phyloP scores from a whole-genome alignment of 1,284 basidiomycete genomes.

The Puccinia horiana region DNA sequence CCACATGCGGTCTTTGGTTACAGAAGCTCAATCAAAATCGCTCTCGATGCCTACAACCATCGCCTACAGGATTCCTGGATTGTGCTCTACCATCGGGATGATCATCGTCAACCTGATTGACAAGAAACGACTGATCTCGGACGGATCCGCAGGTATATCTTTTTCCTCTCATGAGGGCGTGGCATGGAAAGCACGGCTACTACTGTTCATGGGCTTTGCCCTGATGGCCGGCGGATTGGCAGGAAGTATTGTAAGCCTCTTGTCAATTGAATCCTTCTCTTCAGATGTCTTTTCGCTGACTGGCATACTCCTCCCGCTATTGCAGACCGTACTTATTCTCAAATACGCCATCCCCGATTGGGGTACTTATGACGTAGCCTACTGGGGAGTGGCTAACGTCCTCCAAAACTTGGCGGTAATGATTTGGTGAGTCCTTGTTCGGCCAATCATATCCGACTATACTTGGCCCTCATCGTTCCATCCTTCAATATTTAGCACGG shows the following conservation, averaged over 20 bases:
- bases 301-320: neutral
- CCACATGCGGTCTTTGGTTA: neutral
- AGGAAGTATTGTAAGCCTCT: slow-evolving; percentile 76
- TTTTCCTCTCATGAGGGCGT: slow-evolving; percentile 69
- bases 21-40: neutral
- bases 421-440: slow-evolving; percentile 62
- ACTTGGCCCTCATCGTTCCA: neutral
- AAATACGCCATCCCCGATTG: slow-evolving; percentile 83
- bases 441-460: neutral
- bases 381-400: slow-evolving; percentile 93
- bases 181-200: slow-evolving; percentile 83
- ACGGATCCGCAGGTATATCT: slow-evolving; percentile 64
- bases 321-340: slow-evolving; percentile 80
- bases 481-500: slow-evolving; percentile 14
- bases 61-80: slow-evolving; percentile 84
- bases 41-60: neutral
- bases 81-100: slow-evolving; percentile 91
- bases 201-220: slow-evolving; percentile 93
- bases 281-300: neutral
- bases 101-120: slow-evolving; percentile 90
- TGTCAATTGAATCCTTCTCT: neutral
- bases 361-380: slow-evolving; percentile 71
- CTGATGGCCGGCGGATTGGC: slow-evolving; percentile 94
- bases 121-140: slow-evolving; percentile 82
- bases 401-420: slow-evolving; percentile 87